Evolutionary conservation across 2,329 filamentous ascomycete species (phyloP).

Genomic region (Aspergillus quadrilineatus): DNA sequence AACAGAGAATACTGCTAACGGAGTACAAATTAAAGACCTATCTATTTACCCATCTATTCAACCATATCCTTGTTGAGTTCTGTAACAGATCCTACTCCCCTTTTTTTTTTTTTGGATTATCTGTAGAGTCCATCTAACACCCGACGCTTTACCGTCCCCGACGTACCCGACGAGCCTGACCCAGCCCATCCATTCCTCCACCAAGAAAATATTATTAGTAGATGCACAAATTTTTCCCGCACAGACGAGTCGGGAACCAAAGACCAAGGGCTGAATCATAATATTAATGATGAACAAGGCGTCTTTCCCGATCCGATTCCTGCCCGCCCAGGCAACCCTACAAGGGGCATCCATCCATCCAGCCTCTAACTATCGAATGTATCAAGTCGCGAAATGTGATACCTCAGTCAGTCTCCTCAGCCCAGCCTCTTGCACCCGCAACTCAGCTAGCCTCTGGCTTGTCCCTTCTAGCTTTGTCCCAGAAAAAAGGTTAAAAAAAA

Average conservation of each 20-base stretch:
- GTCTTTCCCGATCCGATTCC: background rate
- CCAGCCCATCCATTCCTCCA: background rate
- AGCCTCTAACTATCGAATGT: constrained; percentile 11
- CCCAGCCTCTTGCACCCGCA: background rate
- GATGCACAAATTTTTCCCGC: background rate
- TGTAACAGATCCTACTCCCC: no score
- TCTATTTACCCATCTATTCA: no score
- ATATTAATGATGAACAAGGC: background rate
- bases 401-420: constrained; percentile 4
- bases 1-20: no score
- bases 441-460: background rate
- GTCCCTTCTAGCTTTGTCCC: background rate
- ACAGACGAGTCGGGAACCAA: background rate
- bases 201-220: background rate
- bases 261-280: background rate
- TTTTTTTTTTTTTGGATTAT: no score
- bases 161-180: constrained; percentile 10
- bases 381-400: constrained; percentile 15
- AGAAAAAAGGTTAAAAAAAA: no score
- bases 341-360: background rate
- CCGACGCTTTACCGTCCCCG: background rate
- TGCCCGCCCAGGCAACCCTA: background rate
- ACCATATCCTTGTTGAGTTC: no score
- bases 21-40: background rate
- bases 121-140: no score